Percentiles rank a stretch among this genome's conserved stretches.
Conservation (phyloP, 78 protist genomes). For the Chrysochromulina parva region DNA sequence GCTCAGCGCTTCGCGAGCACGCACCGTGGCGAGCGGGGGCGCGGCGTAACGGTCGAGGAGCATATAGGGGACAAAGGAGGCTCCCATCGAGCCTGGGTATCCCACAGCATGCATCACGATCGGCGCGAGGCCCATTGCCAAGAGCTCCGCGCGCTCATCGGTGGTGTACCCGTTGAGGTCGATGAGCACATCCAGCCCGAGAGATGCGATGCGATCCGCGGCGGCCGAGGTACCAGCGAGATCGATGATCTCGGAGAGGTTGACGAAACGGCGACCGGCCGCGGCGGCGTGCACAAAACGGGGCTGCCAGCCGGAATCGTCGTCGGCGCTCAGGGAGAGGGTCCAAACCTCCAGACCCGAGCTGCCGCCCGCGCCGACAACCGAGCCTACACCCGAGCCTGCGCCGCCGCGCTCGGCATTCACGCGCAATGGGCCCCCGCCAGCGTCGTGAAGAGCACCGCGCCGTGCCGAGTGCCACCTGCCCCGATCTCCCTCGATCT, state of each 20-base stretch:
- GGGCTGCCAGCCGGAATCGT: too few relatives aligned
- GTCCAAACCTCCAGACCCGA: neutral
- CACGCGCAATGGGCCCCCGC: too few relatives aligned
- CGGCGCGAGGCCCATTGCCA: conserved; percentile 11
- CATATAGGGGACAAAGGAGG: neutral
- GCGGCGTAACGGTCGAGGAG: neutral
- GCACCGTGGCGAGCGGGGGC: neutral
- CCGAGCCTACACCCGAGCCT: neutral
- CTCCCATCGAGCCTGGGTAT: conserved; percentile 11
- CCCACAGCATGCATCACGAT: neutral
- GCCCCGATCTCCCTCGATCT: too few relatives aligned
- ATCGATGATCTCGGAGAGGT: neutral
- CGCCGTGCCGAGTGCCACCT: too few relatives aligned
- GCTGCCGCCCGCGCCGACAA: neutral
- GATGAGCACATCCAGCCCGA: neutral
- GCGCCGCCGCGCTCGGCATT: too few relatives aligned
- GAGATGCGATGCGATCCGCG: neutral
- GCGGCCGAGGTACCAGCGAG: neutral
- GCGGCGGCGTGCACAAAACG: neutral
- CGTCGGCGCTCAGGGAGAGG: too few relatives aligned
- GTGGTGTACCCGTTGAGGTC: conserved; percentile 30
- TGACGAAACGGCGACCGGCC: neutral
- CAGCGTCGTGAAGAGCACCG: too few relatives aligned
- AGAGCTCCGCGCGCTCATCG: conserved; percentile 17
- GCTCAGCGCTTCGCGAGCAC: neutral